phyloP scores from a whole-genome alignment of 2,329 filamentous ascomycete genomes.

The Alternaria rosae region DNA sequence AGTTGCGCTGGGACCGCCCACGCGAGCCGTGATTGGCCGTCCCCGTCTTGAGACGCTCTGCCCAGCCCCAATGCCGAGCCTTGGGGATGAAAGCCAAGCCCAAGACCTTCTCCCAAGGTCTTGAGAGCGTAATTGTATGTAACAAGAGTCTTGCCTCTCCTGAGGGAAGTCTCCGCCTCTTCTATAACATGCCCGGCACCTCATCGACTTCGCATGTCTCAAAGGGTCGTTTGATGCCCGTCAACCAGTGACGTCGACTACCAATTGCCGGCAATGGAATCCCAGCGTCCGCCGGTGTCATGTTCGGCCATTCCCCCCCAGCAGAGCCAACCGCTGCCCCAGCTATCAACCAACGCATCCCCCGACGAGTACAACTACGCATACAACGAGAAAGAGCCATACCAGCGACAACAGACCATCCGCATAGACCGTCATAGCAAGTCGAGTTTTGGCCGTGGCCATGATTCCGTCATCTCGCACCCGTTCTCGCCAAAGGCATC shows the following conservation, averaged over 20 bases:
- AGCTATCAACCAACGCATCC: conserved; percentile 12
- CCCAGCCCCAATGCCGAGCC: conserved; percentile 37
- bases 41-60: conserved; percentile 15
- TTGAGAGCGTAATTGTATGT: conserved; percentile 43
- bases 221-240: conserved; percentile 36
- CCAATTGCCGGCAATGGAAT: conserved; percentile 41
- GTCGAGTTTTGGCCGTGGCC: conserved; percentile 32
- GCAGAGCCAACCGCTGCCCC: conserved; percentile 23
- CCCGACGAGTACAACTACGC: conserved; percentile 23
- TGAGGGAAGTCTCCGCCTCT: conserved; percentile 37
- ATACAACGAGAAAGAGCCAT: conserved; percentile 38
- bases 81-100: conserved; percentile 41
- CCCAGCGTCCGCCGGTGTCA: conserved; percentile 40
- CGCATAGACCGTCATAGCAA: conserved; percentile 32
- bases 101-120: conserved; percentile 41
- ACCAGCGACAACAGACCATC: conserved; percentile 21
- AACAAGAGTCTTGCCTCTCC: conserved; percentile 46
- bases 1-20: conserved; percentile 8
- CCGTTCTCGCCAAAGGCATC: conserved; percentile 46
- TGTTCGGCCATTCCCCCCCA: conserved; percentile 33
- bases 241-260: conserved; percentile 29
- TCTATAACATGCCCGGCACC: conserved; percentile 47
- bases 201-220: conserved; percentile 28
- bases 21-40: conserved; percentile 31
- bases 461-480: conserved; percentile 51